Evolutionary conservation across 2,329 filamentous ascomycete species (phyloP), one percentile per base, ranked within the genome.

Genomic region (Rhynchosporium graminicola): DNA sequence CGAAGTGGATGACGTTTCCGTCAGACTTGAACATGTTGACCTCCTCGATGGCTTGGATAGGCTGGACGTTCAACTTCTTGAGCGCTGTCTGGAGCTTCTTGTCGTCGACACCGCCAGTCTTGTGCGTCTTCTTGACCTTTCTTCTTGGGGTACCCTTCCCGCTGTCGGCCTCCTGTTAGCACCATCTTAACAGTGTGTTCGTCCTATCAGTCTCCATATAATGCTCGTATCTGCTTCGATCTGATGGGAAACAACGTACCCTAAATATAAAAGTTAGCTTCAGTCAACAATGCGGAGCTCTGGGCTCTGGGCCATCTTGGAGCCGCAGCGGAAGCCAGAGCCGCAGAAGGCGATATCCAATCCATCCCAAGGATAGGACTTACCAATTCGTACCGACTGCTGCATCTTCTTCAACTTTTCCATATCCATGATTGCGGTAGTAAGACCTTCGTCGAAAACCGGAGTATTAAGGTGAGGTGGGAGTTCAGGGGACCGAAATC

Each of bases 21-120:
- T 99, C 95, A 78, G 91, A 90, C 90, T 99, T 99, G 89, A 99
- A 99, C 95, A 99, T 99, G 89, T 99, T 99, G 79, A 99, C 95
- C 85, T 99, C 95, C 88, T 99, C 95, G 75, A 99, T 99, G 71
- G 91, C 92, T 84, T 96, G 93, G 81, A 99, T 98, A 75, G 95
- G 95, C 87, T 99, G 95, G 64, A 96, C 94, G 82, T 98, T 98
- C 80, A 99, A 88, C 90, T 99, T 99, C 91, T 99, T 99, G 72
- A 99, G 86, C 67, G 92, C 83, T 67, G 89, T 87, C 84, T 99
- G 95, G 70, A 99, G 91, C 88, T 99, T 99, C 91, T 97, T 98
- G 89, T 99, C 95, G 79, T 99, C 95, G 80, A 91, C 92, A 77
- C 90, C 92, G 71, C 90, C 90, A 79, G 87, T 91, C 80, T 92